A percentile compares a stretch with the other conserved stretches of the same genome.
These are phyloP conservation scores for Tulasnella sp. DNA, from an alignment of 768 basidiomycete species.

Conservation along the genomic window DNA sequence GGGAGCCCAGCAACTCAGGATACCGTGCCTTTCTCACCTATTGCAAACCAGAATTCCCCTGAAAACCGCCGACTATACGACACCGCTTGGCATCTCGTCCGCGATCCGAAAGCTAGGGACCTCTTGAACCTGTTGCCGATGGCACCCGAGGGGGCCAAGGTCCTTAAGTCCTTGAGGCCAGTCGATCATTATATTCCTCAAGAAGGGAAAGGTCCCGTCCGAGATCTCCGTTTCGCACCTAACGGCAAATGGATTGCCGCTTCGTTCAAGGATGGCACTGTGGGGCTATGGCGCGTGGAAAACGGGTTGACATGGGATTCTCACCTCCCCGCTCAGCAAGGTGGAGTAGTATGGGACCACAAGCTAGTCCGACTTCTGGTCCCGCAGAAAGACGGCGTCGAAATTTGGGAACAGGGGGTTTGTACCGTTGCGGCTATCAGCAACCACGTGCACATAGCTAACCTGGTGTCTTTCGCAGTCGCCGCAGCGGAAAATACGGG, in stretches of 20 bases:
- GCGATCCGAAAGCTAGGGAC: conserved; percentile 36
- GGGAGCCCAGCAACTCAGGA: not conserved
- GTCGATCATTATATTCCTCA: conserved; percentile 56
- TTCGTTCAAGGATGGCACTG: conserved; percentile 42
- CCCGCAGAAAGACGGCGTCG: conserved; percentile 60
- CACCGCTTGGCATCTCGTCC: not conserved
- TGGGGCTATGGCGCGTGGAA: conserved; percentile 8
- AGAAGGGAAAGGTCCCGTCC: conserved; percentile 61
- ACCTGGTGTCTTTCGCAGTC: conserved; percentile 42
- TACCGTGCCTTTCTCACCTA: not conserved
- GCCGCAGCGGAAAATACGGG: conserved; percentile 61
- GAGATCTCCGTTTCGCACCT: conserved; percentile 71
- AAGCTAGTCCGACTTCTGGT: conserved; percentile 65
- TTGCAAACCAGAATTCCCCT: not conserved
- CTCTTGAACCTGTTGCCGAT: conserved; percentile 50
- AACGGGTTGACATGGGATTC: conserved; percentile 57
- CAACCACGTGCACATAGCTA: not conserved
- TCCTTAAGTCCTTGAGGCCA: conserved; percentile 53
- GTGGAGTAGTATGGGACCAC: conserved; percentile 70
- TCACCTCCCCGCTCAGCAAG: conserved; percentile 57
- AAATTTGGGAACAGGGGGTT: conserved; percentile 66
- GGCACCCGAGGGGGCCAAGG: conserved; percentile 37
- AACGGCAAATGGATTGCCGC: conserved; percentile 71
- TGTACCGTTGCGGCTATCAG: conserved; percentile 28
- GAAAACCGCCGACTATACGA: not conserved